Evolutionary conservation across 164 flowering plant species (phyloP).

Genomic region (Brasenia schreberi): DNA sequence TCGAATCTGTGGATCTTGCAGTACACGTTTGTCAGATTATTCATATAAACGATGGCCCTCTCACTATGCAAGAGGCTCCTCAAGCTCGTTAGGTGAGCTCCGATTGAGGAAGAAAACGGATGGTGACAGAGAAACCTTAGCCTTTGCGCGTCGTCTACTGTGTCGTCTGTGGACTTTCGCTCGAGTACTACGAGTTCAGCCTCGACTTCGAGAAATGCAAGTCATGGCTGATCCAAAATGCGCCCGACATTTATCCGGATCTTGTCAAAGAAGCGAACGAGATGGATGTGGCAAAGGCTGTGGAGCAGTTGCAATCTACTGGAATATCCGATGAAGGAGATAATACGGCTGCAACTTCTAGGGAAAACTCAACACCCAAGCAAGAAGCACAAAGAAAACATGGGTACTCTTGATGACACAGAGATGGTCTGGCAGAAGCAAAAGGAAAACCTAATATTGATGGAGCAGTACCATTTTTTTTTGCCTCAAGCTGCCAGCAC

Average conservation of each 20-base stretch:
- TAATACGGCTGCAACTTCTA: conserved; percentile 14
- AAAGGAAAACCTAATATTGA: too few species aligned
- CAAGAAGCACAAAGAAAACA: too few species aligned
- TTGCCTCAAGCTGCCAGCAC: conserved; percentile 61
- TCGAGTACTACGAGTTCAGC: conserved; percentile 92
- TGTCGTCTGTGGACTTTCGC: conserved; percentile 58
- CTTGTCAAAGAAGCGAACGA: conserved; percentile 57
- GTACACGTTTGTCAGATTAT: too few species aligned
- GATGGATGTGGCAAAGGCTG: conserved; percentile 49
- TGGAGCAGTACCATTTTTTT: too few species aligned
- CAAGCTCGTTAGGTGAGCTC: neutral
- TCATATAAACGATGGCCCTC: too few species aligned
- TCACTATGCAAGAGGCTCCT: too few species aligned
- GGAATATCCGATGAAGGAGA: conserved; percentile 27
- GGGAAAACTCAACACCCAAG: conserved; percentile 44
- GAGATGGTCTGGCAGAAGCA: too few species aligned
- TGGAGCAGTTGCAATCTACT: conserved; percentile 46
- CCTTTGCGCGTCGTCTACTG: conserved; percentile 67
- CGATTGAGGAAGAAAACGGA: neutral
- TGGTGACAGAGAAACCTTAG: conserved; percentile 78
- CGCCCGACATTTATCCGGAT: conserved; percentile 75
- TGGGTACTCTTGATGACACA: too few species aligned
- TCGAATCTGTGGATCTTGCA: too few species aligned
- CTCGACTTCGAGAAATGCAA: conserved; percentile 93
- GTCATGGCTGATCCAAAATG: conserved; percentile 87